phyloP scores from a whole-genome alignment of 2,329 filamentous ascomycete species.

The Diaporthe aspalathi region DNA sequence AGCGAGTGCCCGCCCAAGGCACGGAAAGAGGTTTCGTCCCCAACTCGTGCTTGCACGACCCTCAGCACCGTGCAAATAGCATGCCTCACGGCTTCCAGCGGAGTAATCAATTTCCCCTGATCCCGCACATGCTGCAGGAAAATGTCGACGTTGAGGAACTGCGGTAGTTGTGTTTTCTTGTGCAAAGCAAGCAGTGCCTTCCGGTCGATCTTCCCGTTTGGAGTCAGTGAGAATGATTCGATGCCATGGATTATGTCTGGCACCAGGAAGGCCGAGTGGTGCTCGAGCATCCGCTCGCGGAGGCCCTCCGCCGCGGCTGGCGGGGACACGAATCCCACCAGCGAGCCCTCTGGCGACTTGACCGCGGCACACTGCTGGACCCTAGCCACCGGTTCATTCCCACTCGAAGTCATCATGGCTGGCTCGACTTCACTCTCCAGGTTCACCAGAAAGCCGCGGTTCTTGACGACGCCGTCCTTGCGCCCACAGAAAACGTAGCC shows the following conservation, averaged over 20 bases:
- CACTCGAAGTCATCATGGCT: conserved; percentile 36
- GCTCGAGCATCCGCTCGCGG: neutral
- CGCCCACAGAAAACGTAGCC: conserved; percentile 46
- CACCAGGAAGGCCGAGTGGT: neutral
- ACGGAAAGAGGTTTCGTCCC: neutral
- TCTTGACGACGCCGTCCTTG: conserved; percentile 47
- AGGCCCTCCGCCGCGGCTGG: neutral
- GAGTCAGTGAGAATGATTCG: neutral
- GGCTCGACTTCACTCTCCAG: conserved; percentile 48
- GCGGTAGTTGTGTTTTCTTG: conserved; percentile 4
- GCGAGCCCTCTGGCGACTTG: conserved; percentile 41
- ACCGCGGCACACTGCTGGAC: conserved; percentile 31
- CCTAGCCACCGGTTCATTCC: neutral
- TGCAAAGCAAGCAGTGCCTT: neutral
- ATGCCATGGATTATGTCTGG: neutral
- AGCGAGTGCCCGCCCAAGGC: conserved; percentile 10
- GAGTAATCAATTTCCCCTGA: neutral
- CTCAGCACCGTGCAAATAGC: neutral
- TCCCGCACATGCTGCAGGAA: conserved; percentile 4
- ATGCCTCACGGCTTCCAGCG: neutral
- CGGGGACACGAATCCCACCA: conserved; percentile 41
- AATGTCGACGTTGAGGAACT: neutral
- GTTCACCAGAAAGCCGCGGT: conserved; percentile 51
- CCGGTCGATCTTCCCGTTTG: conserved; percentile 13
- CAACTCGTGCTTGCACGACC: neutral